Conservation (phyloP, 441 rosid species). For the Erysimum cheiri region DNA sequence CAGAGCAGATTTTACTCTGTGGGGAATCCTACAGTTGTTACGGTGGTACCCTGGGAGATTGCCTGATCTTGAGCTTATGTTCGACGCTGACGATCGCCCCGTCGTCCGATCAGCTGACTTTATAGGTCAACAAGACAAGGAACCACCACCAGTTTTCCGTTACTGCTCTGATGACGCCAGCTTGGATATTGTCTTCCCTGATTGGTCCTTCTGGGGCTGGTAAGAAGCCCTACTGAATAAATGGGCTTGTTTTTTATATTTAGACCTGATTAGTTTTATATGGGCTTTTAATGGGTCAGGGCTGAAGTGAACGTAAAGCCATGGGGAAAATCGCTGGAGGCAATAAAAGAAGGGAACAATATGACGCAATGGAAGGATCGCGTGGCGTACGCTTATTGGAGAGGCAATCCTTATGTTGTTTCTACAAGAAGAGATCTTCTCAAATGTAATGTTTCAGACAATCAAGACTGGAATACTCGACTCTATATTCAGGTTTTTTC, state of each 20-base stretch:
- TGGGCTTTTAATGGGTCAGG: constrained; percentile 43
- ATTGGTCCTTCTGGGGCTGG: constrained; percentile 83
- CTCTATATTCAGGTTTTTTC: constrained; percentile 43
- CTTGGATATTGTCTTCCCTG: constrained; percentile 60
- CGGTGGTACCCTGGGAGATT: constrained; percentile 58
- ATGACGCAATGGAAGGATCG: constrained; percentile 54
- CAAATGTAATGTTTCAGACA: constrained; percentile 52
- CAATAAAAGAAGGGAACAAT: constrained; percentile 51
- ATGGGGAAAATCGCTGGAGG: constrained; percentile 49
- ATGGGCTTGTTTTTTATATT: background rate
- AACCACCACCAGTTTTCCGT: constrained; percentile 57
- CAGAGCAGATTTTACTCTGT: constrained; percentile 55
- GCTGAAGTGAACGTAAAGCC: constrained; percentile 59
- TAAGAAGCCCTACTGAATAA: background rate
- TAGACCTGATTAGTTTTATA: background rate
- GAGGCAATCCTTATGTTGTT: constrained; percentile 57
- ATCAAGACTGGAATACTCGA: constrained; percentile 51
- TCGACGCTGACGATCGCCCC: constrained; percentile 55
- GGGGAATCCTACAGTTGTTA: constrained; percentile 69
- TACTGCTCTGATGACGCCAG: constrained; percentile 51
- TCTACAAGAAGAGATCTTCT: constrained; percentile 47
- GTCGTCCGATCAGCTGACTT: constrained; percentile 44
- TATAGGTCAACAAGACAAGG: constrained; percentile 28
- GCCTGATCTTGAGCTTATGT: constrained; percentile 67
- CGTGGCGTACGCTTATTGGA: constrained; percentile 65